A percentile compares a stretch with the other conserved stretches of the same genome.
These are phyloP conservation scores for Aegilops umbellulata DNA, from an alignment of 176 grass and related monocot species.

Conservation along the genomic window DNA sequence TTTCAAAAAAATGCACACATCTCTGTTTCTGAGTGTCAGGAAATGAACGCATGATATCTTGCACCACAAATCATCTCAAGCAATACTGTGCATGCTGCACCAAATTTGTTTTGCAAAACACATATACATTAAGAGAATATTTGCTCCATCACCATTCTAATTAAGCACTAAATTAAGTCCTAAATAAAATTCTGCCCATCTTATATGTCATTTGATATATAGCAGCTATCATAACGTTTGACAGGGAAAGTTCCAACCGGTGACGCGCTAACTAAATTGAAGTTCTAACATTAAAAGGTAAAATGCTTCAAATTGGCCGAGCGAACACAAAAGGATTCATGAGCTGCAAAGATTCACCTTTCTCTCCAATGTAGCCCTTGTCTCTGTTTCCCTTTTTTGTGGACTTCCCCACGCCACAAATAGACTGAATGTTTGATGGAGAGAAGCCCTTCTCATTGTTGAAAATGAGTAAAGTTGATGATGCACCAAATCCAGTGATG, in stretches of 20 bases:
- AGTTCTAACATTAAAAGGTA: background rate
- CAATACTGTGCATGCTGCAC: too few relatives aligned
- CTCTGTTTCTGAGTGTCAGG: too few relatives aligned
- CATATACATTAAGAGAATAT: too few relatives aligned
- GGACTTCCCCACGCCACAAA: constrained; percentile 59
- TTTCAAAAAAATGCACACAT: too few relatives aligned
- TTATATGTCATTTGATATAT: too few relatives aligned
- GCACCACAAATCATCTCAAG: too few relatives aligned
- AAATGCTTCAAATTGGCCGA: background rate
- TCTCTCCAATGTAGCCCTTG: constrained; percentile 65
- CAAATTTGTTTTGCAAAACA: too few relatives aligned
- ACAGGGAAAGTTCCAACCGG: background rate
- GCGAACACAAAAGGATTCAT: background rate
- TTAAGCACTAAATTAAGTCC: too few relatives aligned
- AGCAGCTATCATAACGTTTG: too few relatives aligned
- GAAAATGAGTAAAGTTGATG: constrained; percentile 58
- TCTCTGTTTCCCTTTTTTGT: constrained; percentile 61
- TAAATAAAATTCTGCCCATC: too few relatives aligned
- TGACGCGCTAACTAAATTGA: background rate
- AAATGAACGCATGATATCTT: too few relatives aligned
- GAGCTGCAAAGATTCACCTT: constrained; percentile 39
- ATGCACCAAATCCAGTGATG: constrained; percentile 49
- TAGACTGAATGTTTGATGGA: constrained; percentile 51
- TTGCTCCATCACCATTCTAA: too few relatives aligned
- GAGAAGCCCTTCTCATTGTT: constrained; percentile 73